Evolutionary conservation across 371 early-diverging fungal species (phyloP), one percentile per base, ranked within the genome.

Genomic region (Mucor piriformis): DNA sequence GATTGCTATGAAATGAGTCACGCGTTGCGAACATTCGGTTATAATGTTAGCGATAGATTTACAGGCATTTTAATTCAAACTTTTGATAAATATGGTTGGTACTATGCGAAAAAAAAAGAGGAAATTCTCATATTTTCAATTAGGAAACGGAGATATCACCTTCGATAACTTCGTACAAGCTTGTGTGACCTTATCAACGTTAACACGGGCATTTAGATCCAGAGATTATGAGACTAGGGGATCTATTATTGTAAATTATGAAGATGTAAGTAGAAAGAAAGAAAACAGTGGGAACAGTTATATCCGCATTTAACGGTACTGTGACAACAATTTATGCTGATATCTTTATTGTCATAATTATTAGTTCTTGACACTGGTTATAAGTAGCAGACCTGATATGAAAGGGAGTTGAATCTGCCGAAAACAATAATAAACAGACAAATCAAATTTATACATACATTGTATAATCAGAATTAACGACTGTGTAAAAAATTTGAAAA

Each of bases 111-210:
- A 3, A 24, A 24, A 11, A 15, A 24, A 13, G 18, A 46, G 2
- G 1, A 46, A 24, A 27, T 47, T n/a, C 7, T 55, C 11, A 13
- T 20, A 33, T 51, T 35, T 49, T 3, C 49, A 20, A 29, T 33
- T 44, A 77, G 75, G 77, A 54, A 59, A 61, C 63, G 74, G 85
- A 59, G 74, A 84, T 61, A 84, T 93, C 51, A 87, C 88, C n/a
- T 94, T 94, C 65, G 93, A 92, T 69, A 86, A 88, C 67, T 93
- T 94, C 72, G 92, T 93, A 8, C 86, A 83, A 55, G 74, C 84
- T 16, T 94, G 93, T 64, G 93, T 94, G 32, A 89, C 87, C 32
- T 72, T 94, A 56, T 87, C 88, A 67, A 80, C 86, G 0, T 68
- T 92, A 67, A 91, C 92, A 4, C 91, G 88, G 33, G 72, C 89